These are phyloP conservation scores for Malus fusca DNA, from an alignment of 306 rosid genomes.

Conservation along the genomic window DNA sequence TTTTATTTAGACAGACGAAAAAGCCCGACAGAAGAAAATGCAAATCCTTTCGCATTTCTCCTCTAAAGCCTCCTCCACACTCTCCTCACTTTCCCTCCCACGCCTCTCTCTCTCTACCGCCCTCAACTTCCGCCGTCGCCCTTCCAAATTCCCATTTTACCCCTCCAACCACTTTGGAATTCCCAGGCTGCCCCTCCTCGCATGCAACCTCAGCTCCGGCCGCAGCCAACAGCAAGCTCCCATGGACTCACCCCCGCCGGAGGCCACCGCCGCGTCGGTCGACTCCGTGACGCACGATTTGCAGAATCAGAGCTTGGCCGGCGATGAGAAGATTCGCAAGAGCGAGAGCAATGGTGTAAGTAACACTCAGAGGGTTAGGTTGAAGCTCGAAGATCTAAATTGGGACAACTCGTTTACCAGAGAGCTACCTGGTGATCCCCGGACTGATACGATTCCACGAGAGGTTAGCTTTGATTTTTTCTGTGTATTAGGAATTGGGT, in stretches of 20 bases:
- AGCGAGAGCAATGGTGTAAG: not conserved
- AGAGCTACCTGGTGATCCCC: constrained; percentile 69
- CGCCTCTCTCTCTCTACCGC: constrained; percentile 20
- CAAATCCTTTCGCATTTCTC: constrained; percentile 38
- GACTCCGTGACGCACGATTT: constrained; percentile 60
- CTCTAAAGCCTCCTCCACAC: constrained; percentile 19
- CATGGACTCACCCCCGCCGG: constrained; percentile 53
- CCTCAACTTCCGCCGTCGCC: constrained; percentile 21
- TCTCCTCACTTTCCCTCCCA: constrained; percentile 6
- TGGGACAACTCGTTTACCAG: constrained; percentile 86
- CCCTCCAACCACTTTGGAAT: constrained; percentile 5
- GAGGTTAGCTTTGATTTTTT: constrained; percentile 39
- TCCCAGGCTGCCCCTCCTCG: constrained; percentile 7
- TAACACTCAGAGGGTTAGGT: not conserved
- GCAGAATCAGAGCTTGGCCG: constrained; percentile 47
- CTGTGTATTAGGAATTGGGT: not conserved
- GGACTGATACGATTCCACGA: constrained; percentile 62
- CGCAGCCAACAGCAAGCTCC: constrained; percentile 10
- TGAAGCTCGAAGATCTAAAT: constrained; percentile 69
- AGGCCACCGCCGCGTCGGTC: constrained; percentile 37
- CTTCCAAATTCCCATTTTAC: constrained; percentile 27
- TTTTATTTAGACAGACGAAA: not conserved
- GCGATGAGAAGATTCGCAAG: not conserved
- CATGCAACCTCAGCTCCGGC: constrained; percentile 25
- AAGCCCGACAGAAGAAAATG: constrained; percentile 1